Conservation (phyloP, 306 rosid species). For the Acmispon strigosus region DNA sequence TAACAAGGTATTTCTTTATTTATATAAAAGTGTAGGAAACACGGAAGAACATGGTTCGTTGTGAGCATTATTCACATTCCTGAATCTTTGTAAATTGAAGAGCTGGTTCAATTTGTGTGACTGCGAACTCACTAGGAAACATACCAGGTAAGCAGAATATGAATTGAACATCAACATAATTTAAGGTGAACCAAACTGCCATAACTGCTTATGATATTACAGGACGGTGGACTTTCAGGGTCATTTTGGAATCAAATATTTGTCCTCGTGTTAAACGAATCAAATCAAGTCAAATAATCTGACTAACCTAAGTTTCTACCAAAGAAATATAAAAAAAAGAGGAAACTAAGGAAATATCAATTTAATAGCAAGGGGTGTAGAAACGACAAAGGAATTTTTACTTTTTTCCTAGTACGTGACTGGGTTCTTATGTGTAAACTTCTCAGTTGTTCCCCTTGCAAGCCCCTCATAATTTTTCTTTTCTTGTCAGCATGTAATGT, state of each 20-base stretch:
- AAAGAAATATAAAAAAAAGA: background rate
- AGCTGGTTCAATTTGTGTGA: background rate
- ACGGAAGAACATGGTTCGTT: conserved; percentile 12
- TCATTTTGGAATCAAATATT: conserved; percentile 29
- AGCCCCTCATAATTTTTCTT: background rate
- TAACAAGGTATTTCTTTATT: no score
- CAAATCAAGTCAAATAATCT: conserved; percentile 31
- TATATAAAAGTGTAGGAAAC: background rate
- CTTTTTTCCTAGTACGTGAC: conserved; percentile 29
- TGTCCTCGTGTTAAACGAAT: conserved; percentile 25
- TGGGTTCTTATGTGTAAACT: conserved; percentile 34
- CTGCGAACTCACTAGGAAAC: background rate
- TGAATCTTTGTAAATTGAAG: conserved; percentile 1
- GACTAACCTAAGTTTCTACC: conserved; percentile 30
- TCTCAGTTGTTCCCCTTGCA: background rate
- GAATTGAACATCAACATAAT: background rate
- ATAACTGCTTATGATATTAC: conserved; percentile 24
- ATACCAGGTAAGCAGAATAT: conserved; percentile 16
- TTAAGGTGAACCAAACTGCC: conserved; percentile 34
- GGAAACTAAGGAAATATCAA: conserved; percentile 6
- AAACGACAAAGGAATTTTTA: conserved; percentile 21
- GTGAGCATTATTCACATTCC: conserved; percentile 4
- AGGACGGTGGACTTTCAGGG: conserved; percentile 33
- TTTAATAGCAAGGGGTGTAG: background rate
- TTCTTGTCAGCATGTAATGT: background rate